Conservation (phyloP, 768 basidiomycete species). For the Tylopilus intermedius region DNA sequence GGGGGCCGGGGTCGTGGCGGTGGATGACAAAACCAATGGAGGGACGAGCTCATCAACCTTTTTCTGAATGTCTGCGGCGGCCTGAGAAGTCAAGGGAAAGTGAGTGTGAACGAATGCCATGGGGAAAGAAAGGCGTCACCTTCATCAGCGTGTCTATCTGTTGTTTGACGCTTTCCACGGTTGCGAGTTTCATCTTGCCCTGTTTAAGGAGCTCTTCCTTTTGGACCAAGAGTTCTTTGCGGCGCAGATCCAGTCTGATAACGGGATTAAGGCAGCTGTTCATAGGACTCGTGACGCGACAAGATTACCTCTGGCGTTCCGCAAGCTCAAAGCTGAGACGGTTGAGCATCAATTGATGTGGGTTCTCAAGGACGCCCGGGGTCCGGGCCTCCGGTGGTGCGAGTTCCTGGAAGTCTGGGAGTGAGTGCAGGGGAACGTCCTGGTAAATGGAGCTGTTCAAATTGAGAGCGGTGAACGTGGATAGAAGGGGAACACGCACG, state of each 20-base stretch:
- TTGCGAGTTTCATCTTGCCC: constrained; percentile 66
- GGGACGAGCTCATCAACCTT: constrained; percentile 66
- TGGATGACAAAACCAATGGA: constrained; percentile 32
- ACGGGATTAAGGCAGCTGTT: constrained; percentile 1
- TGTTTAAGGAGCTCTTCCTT: constrained; percentile 81
- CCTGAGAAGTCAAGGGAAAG: constrained; percentile 36
- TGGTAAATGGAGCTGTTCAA: constrained; percentile 75
- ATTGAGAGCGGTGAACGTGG: background rate
- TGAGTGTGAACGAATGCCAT: constrained; percentile 8
- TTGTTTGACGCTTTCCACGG: constrained; percentile 71
- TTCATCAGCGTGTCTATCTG: constrained; percentile 76
- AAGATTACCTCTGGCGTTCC: constrained; percentile 75
- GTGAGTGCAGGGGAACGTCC: constrained; percentile 68
- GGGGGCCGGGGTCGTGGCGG: constrained; percentile 26
- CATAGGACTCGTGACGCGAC: constrained; percentile 1
- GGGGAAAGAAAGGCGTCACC: constrained; percentile 34
- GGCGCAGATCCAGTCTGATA: constrained; percentile 63
- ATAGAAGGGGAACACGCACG: constrained; percentile 40
- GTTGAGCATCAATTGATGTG: constrained; percentile 84
- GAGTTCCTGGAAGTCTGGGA: constrained; percentile 62
- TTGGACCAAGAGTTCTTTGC: constrained; percentile 59
- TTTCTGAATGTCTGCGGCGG: constrained; percentile 68
- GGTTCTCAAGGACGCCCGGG: constrained; percentile 55
- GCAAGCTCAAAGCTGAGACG: constrained; percentile 82
- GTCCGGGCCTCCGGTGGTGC: constrained; percentile 68